These are phyloP conservation scores for Botryotinia convoluta DNA, from an alignment of 2,329 filamentous ascomycete species.

Conservation along the genomic window DNA sequence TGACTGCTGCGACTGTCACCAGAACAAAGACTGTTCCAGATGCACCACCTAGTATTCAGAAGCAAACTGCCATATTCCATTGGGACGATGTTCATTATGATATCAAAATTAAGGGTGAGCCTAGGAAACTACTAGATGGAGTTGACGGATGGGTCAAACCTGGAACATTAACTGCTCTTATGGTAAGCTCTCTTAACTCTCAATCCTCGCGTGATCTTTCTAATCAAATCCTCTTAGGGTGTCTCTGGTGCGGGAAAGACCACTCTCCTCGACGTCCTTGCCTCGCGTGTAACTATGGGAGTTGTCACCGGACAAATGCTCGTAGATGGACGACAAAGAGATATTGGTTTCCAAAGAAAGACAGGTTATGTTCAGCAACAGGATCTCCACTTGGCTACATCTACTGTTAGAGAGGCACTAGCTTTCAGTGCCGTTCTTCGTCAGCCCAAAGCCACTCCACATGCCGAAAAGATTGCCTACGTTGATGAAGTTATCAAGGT, in stretches of 20 bases:
- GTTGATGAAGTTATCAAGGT: conserved; percentile 89
- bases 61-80: conserved; percentile 54
- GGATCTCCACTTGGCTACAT: conserved; percentile 81
- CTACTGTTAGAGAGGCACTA: conserved; percentile 84
- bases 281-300: conserved; percentile 83
- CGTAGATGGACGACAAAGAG: conserved; percentile 62
- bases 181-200: conserved; percentile 45
- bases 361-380: conserved; percentile 73
- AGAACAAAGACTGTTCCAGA: conserved; percentile 54
- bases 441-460: conserved; percentile 72
- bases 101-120: conserved; percentile 73
- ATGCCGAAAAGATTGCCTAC: conserved; percentile 77
- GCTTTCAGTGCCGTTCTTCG: conserved; percentile 82
- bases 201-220: background rate
- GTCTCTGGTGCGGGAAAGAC: conserved; percentile 81
- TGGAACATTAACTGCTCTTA: conserved; percentile 82
- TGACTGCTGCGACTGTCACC: conserved; percentile 41
- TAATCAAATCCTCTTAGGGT: conserved; percentile 40
- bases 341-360: conserved; percentile 84
- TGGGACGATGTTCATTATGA: conserved; percentile 50
- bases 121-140: conserved; percentile 74
- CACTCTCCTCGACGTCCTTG: conserved; percentile 81
- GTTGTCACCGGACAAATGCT: conserved; percentile 83
- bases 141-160: conserved; percentile 94
- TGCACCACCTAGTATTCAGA: conserved; percentile 34